Base-by-base conservation (phyloP, 2,329 filamentous ascomycete species). In the Microsporum canis region DNA sequence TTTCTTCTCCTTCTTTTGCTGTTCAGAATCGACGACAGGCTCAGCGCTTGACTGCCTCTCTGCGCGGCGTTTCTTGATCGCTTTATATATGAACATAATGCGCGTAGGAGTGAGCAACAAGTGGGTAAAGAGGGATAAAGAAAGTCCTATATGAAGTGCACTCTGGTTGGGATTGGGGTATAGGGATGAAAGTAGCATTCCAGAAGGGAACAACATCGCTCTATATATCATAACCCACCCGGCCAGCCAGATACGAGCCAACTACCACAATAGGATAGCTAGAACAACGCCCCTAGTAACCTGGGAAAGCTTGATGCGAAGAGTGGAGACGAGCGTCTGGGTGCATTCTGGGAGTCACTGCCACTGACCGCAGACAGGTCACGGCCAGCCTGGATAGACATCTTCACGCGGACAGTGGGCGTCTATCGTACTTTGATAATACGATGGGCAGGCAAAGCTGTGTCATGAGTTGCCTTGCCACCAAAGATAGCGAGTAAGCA, bases 1-100 rank as follows among this genome's bases (percentile, higher is more conserved):
- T 31, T 61, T 55, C 51, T 60, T 62, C 27, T 60, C 33, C 39
- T 64, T 59, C 5, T 23, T 23, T 23, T 53, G 56, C 10, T 53
- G 58, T 14, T 43, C 27, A 8, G 60, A 56, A 29, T 63, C 60
- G 14, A 60, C 49, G 49, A 14, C 27, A 3, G 14, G 4, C 8
- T 53, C 49, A 53, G 49, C 5, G 4, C 27, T 2, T 12, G 49
- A 10, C 27, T 33, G 49, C 12, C 29, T 53, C 29, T 53, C 49
- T 36, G 58, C 56, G 17, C 53, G 58, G 12, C 47, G 59, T 31
- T 41, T 34, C 36, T 59, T 61, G 23, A 61, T 59, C 33, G 60
- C 49, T 27, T 63, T 63, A 53, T 53, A 53, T 8, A 53, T 53
- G 33, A 53, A 27, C 49, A 53, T 53, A 14, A 3, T n/a, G 27